phyloP scores from a whole-genome alignment of 768 basidiomycete species.

The Fomitopsis pulvina region DNA sequence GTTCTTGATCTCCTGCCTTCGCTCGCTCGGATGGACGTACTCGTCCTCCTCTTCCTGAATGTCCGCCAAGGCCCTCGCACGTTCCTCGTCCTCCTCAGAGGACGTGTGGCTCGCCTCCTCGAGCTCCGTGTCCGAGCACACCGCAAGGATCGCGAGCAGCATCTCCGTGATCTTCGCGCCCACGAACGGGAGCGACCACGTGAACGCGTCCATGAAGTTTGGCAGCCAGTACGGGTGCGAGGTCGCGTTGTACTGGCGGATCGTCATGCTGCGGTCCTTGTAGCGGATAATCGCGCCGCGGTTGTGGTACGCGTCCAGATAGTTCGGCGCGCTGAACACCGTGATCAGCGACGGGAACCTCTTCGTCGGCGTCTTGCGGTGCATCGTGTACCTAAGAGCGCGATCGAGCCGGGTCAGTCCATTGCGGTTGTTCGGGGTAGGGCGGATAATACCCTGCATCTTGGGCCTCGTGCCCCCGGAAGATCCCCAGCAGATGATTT shows the following conservation, averaged over 20 bases:
- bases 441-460: slow-evolving; percentile 66
- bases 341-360: slow-evolving; percentile 97
- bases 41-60: slow-evolving; percentile 17
- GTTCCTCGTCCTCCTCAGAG: slow-evolving; percentile 23
- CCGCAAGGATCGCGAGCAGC: slow-evolving; percentile 93
- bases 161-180: slow-evolving; percentile 99
- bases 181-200: slow-evolving; percentile 97
- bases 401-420: not conserved
- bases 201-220: slow-evolving; percentile 99
- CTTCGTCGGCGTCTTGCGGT: slow-evolving; percentile 88
- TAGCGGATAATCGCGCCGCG: slow-evolving; percentile 97
- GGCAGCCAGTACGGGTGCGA: slow-evolving; percentile 90
- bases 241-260: slow-evolving; percentile 46
- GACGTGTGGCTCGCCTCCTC: slow-evolving; percentile 45
- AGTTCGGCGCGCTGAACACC: slow-evolving; percentile 96
- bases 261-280: slow-evolving; percentile 93
- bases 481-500: slow-evolving; percentile 86
- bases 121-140: slow-evolving; percentile 94
- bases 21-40: slow-evolving; percentile 34
- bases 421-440: not conserved
- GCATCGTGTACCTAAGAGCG: slow-evolving; percentile 74
- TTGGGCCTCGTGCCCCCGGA: slow-evolving; percentile 95
- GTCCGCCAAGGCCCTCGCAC: slow-evolving; percentile 16
- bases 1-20: slow-evolving; percentile 79
- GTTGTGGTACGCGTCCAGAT: slow-evolving; percentile 94